phyloP scores from a whole-genome alignment of 2,329 filamentous ascomycete genomes.

The Gaeumannomyces tritici region DNA sequence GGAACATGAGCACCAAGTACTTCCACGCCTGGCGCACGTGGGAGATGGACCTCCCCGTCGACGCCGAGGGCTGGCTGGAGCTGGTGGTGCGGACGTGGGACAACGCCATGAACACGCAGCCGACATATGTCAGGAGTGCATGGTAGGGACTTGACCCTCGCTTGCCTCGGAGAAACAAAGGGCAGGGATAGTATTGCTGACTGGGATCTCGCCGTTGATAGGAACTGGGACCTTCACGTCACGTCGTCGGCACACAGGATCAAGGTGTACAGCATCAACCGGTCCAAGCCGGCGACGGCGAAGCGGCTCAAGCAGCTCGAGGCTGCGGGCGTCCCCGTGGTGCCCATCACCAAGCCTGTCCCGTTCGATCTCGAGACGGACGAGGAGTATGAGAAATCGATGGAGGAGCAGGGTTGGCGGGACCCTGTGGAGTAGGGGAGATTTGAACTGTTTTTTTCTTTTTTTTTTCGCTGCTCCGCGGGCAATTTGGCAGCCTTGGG shows the following conservation, averaged over 20 bases:
- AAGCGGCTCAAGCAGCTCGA: constrained; percentile 41
- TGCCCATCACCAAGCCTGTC: constrained; percentile 43
- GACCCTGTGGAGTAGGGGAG: constrained; percentile 28
- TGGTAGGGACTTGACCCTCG: constrained; percentile 26
- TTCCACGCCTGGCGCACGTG: constrained; percentile 56
- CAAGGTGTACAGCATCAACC: constrained; percentile 54
- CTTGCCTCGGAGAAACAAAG: not conserved
- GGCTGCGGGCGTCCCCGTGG: constrained; percentile 32
- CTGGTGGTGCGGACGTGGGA: constrained; percentile 51
- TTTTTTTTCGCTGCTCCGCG: too few relatives aligned
- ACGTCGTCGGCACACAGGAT: constrained; percentile 53
- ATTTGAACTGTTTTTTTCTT: too few relatives aligned
- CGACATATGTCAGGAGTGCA: constrained; percentile 39
- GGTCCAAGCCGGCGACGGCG: constrained; percentile 33
- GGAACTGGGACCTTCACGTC: constrained; percentile 59
- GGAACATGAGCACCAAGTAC: constrained; percentile 52
- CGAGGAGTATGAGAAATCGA: constrained; percentile 35
- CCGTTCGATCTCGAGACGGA: constrained; percentile 37
- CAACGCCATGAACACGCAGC: constrained; percentile 52
- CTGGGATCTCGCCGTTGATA: not conserved
- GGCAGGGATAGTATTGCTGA: too few relatives aligned
- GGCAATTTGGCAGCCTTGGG: too few relatives aligned
- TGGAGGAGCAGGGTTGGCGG: constrained; percentile 26
- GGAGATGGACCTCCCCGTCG: constrained; percentile 52
- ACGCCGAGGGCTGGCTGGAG: constrained; percentile 52